These are phyloP conservation scores for Penicillium nordicum DNA, from an alignment of 2,329 filamentous ascomycete species.

Conservation along the genomic window DNA sequence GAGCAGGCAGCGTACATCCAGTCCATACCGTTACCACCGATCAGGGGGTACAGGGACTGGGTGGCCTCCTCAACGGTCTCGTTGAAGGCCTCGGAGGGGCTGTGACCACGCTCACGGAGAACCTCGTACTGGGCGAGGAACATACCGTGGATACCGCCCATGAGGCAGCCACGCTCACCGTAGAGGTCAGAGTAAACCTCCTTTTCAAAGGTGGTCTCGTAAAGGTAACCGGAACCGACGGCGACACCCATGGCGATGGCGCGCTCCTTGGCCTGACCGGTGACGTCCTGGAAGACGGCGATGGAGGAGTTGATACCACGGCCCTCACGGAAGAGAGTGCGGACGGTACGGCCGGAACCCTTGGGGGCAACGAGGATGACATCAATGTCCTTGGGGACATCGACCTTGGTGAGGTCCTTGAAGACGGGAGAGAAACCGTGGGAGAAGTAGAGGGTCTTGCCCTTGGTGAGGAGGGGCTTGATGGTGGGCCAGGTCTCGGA, in stretches of 20 bases:
- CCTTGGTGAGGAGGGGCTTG: constrained; percentile 97
- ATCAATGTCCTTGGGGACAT: constrained; percentile 91
- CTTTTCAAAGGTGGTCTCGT: constrained; percentile 99
- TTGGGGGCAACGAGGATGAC: constrained; percentile 99
- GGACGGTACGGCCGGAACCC: constrained; percentile 97
- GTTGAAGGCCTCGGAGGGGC: constrained; percentile 98
- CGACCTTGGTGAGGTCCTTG: constrained; percentile 99
- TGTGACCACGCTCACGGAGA: constrained; percentile 96
- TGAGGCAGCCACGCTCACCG: constrained; percentile 98
- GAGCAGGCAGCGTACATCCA: constrained; percentile 99
- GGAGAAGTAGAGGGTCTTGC: constrained; percentile 99
- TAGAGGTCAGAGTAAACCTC: constrained; percentile 99
- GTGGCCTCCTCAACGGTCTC: constrained; percentile 99
- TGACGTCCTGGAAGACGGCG: constrained; percentile 97
- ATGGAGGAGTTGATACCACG: constrained; percentile 99
- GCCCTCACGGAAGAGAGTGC: constrained; percentile 97
- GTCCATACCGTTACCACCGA: constrained; percentile 97
- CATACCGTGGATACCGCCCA: constrained; percentile 99
- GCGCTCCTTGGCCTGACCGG: constrained; percentile 97
- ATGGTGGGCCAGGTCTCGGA: constrained; percentile 97
- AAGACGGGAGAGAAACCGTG: constrained; percentile 99
- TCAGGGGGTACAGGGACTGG: constrained; percentile 95
- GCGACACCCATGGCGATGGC: constrained; percentile 94
- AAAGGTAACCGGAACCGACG: constrained; percentile 96
- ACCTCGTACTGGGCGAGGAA: constrained; percentile 99